These are phyloP conservation scores for Rhizophlyctis rosea DNA, from an alignment of 192 early-diverging fungal species.

Conservation along the genomic window DNA sequence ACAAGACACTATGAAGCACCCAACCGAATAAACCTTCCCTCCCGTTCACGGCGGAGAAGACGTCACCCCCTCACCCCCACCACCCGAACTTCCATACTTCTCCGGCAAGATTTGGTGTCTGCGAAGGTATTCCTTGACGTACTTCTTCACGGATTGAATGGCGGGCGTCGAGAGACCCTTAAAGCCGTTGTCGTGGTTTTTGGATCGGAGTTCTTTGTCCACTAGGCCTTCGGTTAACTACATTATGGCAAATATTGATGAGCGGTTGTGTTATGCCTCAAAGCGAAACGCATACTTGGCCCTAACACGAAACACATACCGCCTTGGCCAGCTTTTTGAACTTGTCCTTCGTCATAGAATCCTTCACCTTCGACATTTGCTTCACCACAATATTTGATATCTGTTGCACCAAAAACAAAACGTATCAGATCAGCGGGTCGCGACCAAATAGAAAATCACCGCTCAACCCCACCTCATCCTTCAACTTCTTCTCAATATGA, in stretches of 20 bases:
- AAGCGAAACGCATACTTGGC: too few relatives aligned
- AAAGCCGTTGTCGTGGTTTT: conserved; percentile 6
- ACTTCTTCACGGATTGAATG: conserved; percentile 33
- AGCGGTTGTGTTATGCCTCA: too few relatives aligned
- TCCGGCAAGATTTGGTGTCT: too few relatives aligned
- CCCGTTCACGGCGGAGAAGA: too few relatives aligned
- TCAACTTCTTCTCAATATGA: neutral
- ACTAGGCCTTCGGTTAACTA: conserved; percentile 39
- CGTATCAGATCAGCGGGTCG: neutral
- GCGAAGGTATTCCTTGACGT: conserved; percentile 22
- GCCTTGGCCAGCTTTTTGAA: conserved; percentile 50
- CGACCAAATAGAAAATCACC: conserved; percentile 4
- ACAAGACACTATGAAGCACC: too few relatives aligned
- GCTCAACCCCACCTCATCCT: conserved; percentile 7
- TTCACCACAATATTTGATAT: conserved; percentile 42
- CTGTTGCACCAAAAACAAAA: conserved; percentile 19
- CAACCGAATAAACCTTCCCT: too few relatives aligned
- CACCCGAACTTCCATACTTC: too few relatives aligned
- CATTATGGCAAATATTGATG: too few relatives aligned
- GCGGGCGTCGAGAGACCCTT: conserved; percentile 21
- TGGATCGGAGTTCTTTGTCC: conserved; percentile 35
- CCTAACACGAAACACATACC: conserved; percentile 21
- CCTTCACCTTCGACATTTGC: conserved; percentile 34
- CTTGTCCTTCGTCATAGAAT: conserved; percentile 26
- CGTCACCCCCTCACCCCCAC: too few relatives aligned